phyloP scores from a whole-genome alignment of 257 asterid genomes.

The Nicotiana obtusifolia region DNA sequence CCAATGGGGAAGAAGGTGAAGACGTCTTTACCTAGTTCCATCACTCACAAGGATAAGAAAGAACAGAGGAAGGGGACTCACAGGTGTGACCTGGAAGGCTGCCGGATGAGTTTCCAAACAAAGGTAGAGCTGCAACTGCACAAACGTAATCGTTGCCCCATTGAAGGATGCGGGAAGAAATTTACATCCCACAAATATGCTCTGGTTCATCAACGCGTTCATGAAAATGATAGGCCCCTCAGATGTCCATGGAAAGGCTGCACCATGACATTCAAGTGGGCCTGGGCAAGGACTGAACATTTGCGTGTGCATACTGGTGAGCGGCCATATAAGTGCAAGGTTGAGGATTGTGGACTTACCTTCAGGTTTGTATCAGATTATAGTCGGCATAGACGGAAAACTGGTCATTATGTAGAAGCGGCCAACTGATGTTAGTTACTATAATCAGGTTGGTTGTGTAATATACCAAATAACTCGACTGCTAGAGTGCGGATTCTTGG shows the following conservation, averaged over 20 bases:
- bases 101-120: conserved; percentile 65
- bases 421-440: background rate
- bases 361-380: conserved; percentile 88
- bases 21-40: conserved; percentile 21
- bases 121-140: conserved; percentile 63
- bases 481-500: conserved; percentile 7
- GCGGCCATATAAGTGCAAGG: conserved; percentile 63
- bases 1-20: conserved; percentile 19
- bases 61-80: conserved; percentile 29
- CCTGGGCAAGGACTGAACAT: conserved; percentile 96
- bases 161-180: conserved; percentile 71
- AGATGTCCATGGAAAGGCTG: conserved; percentile 88
- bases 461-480: background rate
- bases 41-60: conserved; percentile 23
- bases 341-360: conserved; percentile 72
- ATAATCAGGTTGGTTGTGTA: background rate
- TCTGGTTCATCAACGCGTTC: conserved; percentile 69
- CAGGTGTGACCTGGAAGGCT: conserved; percentile 57
- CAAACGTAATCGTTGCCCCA: conserved; percentile 59
- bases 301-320: conserved; percentile 85
- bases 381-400: conserved; percentile 85
- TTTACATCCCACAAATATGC: conserved; percentile 77
- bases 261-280: conserved; percentile 87
- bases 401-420: conserved; percentile 48
- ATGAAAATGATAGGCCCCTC: conserved; percentile 71